Base-by-base conservation (phyloP, 495 filamentous ascomycete species). In the Filosporella fistucella region DNA sequence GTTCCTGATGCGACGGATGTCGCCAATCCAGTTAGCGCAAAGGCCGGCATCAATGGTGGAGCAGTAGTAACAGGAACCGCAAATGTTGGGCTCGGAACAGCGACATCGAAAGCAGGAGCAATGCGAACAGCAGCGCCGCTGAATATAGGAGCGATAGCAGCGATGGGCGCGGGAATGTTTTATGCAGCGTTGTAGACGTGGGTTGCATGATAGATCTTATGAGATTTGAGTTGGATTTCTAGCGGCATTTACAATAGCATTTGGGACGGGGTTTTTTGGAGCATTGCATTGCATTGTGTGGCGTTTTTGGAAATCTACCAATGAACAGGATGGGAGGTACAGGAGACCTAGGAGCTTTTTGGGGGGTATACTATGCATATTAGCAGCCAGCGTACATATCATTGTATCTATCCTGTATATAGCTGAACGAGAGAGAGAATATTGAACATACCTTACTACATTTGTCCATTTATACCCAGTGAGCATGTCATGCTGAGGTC, bases 1-100 rank as follows among this genome's bases (percentile, higher is more conserved):
- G 79, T 96, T 8, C 91, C 91, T 0, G 73, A 75, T 36, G 89
- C 90, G 1, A 85, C 82, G 0, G 62, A 60, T 16, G 88, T 93
- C 5, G 25, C 68, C 6, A 82, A 84, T 52, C 69, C 89, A 0
- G 81, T 88, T 2, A 73, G 73, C 1, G 75, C 75, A 3, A 71
- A 72, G 7, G 61, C 54, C 5, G 71, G 73, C 13, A 12, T 29
- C 0, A 30, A 17, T n/a, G 40, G 35, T n/a, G 38, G 39, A 13
- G 16, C 30, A 9, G 38, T 47, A 13, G 13, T 32, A 4, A 14
- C 25, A 3, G 41, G 41, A 21, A 46, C 49, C 3, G 49, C 29
- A 1, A 30, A 42, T 4, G 40, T 17, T 28, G 24, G 30, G 22
- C 2, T 45, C 4, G 44, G 38, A 22, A 44, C 29, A 12, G 24